Base-by-base conservation (phyloP, 2,329 filamentous ascomycete species). In the Fusarium avenaceum region DNA sequence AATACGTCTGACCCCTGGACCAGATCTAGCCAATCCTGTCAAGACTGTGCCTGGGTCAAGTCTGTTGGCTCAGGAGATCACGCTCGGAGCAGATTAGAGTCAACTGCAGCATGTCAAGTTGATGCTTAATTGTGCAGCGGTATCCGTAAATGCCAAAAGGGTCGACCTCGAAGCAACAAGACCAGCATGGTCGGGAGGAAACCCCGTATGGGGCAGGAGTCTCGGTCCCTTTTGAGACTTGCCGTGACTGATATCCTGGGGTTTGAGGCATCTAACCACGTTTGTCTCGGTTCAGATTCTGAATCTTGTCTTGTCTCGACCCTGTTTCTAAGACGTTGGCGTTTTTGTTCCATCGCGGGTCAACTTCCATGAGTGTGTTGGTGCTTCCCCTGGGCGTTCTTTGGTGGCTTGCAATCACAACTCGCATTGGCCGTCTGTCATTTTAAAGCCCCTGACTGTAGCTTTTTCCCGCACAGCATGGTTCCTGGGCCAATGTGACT, bases 401-500 rank as follows among this genome's bases (percentile, higher is more conserved):
- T 38, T 15, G 38, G 66, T 69, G 66, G 66, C 66, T 69, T 67
- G 42, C 30, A 26, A 39, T 28, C 20, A 13, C 28, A 28, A n/a
- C 43, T 69, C 57, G 24, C 26, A 68, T 68, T 63, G 66, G 66
- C 15, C 6, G 42, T 19, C 55, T 57, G 38, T 35, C 49, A 52
- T 33, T 66, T 46, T 57, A 58, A 47, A 30, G 39, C 60, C 65
- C 65, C 65, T 67, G 53, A 47, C 28, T 45, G 42, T 62, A 15
- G 48, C 52, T 55, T 30, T 70, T 62, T 57, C 22, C 59, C 57
- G 32, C 57, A 57, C 40, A 38, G 53, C 22, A 63, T 60, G 53
- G 71, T 74, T 71, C 64, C 67, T 65, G 63, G 71, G 62, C 69
- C 71, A 73, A 72, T 73, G 48, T 58, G 57, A 51, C 59, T 60